These are phyloP conservation scores for Puccinia hordei DNA, from an alignment of 1,284 basidiomycete genomes.

Conservation along the genomic window DNA sequence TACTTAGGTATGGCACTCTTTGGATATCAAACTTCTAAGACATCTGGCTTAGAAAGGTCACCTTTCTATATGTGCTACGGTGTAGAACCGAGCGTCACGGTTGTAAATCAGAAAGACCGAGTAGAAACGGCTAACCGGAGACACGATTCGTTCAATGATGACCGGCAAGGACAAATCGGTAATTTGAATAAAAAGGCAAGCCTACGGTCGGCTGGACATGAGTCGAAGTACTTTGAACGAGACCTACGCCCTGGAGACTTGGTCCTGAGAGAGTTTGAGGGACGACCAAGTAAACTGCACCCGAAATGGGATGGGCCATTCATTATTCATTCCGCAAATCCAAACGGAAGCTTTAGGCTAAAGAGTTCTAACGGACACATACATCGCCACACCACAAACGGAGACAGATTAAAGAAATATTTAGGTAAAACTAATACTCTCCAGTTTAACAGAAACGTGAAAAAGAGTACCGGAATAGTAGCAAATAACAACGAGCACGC, in stretches of 20 bases:
- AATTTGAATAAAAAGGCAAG: constrained; percentile 17
- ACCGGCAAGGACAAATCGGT: not conserved
- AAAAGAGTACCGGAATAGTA: not conserved
- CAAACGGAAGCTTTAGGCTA: constrained; percentile 2
- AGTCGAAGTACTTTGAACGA: not conserved
- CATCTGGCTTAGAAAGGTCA: not conserved
- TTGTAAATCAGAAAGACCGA: not conserved
- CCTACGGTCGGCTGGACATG: not conserved
- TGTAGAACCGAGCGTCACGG: not conserved
- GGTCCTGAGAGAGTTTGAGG: constrained; percentile 4
- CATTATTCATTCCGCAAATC: not conserved
- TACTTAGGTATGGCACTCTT: not conserved
- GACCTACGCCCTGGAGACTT: not conserved
- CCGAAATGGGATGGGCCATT: constrained; percentile 24
- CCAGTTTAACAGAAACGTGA: not conserved
- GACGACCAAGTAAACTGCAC: not conserved
- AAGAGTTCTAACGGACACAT: not conserved
- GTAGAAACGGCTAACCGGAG: not conserved
- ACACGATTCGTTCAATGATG: not conserved
- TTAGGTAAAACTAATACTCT: not conserved
- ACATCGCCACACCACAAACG: no score
- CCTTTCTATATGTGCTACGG: constrained; percentile 37
- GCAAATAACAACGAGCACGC: not conserved
- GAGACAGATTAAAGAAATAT: not conserved
- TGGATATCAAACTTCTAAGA: constrained; percentile 5